Base-by-base conservation (phyloP, 2,329 filamentous ascomycete species). In the Aspergillus versicolor region DNA sequence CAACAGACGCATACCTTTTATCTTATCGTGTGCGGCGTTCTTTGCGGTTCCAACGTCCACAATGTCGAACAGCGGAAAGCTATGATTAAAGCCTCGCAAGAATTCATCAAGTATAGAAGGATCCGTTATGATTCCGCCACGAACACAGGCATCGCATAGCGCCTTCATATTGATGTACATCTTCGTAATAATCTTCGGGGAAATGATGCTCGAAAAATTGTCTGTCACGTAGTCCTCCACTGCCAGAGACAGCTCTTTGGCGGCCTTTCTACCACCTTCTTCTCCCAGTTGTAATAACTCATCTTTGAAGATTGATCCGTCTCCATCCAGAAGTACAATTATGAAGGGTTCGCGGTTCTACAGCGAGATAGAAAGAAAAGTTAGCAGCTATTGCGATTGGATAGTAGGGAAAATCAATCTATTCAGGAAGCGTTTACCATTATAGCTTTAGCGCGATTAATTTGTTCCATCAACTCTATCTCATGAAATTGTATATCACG, bases 241-340 rank as follows among this genome's bases (percentile, higher is more conserved):
- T 5, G 73, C 69, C 34, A 68, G 66, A 57, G 76, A 75, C n/a
- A 85, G 75, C 34, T 76, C 67, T 38, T 72, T 74, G n/a, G 82
- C 83, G 37, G 82, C 82, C 61, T 75, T 76, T 57, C 75, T 79
- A 19, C 83, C 83, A 52, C 83, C 83, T 52, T 74, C 65, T 69
- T 81, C 80, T 32, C 81, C 82, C 46, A 75, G 72, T 48, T 75
- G 72, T 47, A 84, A 57, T 52, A 80, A 77, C 17, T 81, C 73
- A 54, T 84, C 79, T 44, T 75, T 71, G 63, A 85, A 85, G 60
- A 84, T 76, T 69, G 83, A 79, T 44, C 78, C 80, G 61, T 84
- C 81, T 41, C 81, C 82, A 62, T 85, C 82, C 48, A 85, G 74
- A 37, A 85, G 72, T 32, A 83, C 74, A 15, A 82, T 68, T 41